Evolutionary conservation across 495 filamentous ascomycete species (phyloP).

Genomic region (Parathielavia appendiculata): DNA sequence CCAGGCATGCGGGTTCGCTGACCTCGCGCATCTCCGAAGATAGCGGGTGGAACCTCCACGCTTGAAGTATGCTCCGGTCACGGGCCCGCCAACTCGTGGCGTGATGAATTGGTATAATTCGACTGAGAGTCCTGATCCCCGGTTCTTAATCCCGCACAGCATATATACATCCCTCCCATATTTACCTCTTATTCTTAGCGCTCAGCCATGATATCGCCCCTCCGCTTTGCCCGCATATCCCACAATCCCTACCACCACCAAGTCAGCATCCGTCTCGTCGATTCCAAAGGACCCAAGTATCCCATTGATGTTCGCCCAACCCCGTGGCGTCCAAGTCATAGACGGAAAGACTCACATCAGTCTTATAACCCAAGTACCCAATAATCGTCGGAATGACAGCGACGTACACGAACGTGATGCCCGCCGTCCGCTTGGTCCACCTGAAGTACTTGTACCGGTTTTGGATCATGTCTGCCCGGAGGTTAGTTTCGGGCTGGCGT

Average conservation of each 20-base stretch:
- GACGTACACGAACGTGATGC: constrained; percentile 69
- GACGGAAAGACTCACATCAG: constrained; percentile 63
- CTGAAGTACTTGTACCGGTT: constrained; percentile 95
- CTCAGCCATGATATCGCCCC: constrained; percentile 72
- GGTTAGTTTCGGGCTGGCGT: background rate
- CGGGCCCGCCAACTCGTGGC: background rate
- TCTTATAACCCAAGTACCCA: constrained; percentile 64
- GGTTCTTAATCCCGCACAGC: background rate
- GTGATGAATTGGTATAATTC: constrained; percentile 1
- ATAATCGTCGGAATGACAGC: constrained; percentile 62
- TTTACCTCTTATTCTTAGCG: constrained; percentile 49
- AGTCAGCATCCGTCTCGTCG: background rate
- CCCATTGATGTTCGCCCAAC: background rate
- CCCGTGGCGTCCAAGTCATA: background rate
- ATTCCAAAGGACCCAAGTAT: background rate
- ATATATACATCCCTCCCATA: constrained; percentile 31
- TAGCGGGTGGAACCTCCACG: background rate
- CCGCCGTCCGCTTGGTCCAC: constrained; percentile 78
- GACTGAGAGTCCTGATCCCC: background rate
- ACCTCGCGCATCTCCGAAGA: too few species aligned
- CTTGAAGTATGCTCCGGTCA: background rate
- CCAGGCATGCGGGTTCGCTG: too few species aligned
- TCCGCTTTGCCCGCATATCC: constrained; percentile 79
- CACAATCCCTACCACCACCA: constrained; percentile 66
- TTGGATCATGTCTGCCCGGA: constrained; percentile 62